Conservation (phyloP, 176 grass and related monocot species). For the Eragrostis nindensis region DNA sequence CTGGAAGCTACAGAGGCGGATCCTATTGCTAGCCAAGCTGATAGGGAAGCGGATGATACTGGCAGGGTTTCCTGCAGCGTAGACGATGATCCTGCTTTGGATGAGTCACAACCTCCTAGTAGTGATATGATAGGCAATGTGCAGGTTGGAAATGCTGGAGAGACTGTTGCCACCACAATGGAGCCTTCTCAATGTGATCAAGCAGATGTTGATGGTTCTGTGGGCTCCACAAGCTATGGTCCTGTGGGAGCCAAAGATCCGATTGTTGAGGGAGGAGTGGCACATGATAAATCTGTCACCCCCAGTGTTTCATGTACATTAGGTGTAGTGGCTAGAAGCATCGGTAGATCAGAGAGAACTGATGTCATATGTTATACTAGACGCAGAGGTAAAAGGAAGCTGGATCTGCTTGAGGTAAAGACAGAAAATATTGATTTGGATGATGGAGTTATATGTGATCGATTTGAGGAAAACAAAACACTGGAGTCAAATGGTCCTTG, state of each 20-base stretch:
- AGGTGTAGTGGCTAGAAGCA: constrained; percentile 42
- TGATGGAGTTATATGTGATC: constrained; percentile 29
- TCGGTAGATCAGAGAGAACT: constrained; percentile 52
- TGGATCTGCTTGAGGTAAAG: constrained; percentile 32
- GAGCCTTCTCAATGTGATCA: constrained; percentile 16
- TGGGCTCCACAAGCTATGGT: constrained; percentile 23
- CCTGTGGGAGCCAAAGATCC: constrained; percentile 15
- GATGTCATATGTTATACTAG: constrained; percentile 82
- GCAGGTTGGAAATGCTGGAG: constrained; percentile 28
- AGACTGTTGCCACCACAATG: not conserved
- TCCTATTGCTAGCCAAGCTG: constrained; percentile 11
- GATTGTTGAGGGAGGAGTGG: not conserved
- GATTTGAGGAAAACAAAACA: constrained; percentile 26
- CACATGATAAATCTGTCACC: constrained; percentile 34
- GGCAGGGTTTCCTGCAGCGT: constrained; percentile 2
- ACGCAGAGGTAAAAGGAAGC: constrained; percentile 62
- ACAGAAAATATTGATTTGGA: constrained; percentile 34
- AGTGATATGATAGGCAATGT: constrained; percentile 10
- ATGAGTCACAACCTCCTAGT: constrained; percentile 1
- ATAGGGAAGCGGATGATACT: not conserved
- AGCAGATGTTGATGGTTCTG: constrained; percentile 22
- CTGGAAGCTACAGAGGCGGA: constrained; percentile 6
- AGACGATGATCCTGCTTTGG: constrained; percentile 34
- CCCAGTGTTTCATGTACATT: constrained; percentile 38
- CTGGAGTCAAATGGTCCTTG: constrained; percentile 38